Percentiles rank a stretch among this genome's conserved stretches.
Conservation (phyloP, 768 basidiomycete species). For the Lanmaoa pseudosensibilis region DNA sequence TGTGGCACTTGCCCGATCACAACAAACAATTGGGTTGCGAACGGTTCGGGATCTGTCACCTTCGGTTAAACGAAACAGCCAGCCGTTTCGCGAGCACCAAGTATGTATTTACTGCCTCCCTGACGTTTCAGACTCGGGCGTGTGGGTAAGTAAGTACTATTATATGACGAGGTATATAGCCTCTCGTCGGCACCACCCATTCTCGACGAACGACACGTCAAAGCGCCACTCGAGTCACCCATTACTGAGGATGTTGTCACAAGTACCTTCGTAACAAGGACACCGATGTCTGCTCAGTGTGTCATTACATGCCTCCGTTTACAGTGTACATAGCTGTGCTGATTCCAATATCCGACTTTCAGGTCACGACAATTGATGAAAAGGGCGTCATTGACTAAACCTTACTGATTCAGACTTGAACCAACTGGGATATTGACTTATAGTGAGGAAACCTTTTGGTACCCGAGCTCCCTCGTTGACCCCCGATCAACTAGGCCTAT, state of each 20-base stretch:
- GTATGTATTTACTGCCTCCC: background rate
- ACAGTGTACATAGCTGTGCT: background rate
- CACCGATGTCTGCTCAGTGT: background rate
- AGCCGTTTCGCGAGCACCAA: background rate
- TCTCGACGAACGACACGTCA: background rate
- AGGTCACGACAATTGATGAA: background rate
- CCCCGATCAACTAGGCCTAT: background rate
- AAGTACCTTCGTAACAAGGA: background rate
- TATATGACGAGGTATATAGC: background rate
- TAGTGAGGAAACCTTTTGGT: background rate
- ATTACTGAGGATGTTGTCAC: background rate
- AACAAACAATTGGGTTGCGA: background rate
- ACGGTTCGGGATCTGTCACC: background rate
- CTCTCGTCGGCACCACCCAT: background rate
- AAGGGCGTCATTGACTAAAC: background rate
- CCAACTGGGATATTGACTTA: background rate
- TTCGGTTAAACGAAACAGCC: background rate
- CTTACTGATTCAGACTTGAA: background rate
- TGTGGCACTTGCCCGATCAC: background rate
- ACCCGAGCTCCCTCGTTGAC: background rate
- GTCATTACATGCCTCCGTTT: background rate
- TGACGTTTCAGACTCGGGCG: slow-evolving; percentile 11
- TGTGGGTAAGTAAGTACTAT: background rate
- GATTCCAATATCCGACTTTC: background rate
- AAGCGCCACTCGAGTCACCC: background rate